phyloP scores from a whole-genome alignment of 768 basidiomycete genomes.

The Paxillus involutus region DNA sequence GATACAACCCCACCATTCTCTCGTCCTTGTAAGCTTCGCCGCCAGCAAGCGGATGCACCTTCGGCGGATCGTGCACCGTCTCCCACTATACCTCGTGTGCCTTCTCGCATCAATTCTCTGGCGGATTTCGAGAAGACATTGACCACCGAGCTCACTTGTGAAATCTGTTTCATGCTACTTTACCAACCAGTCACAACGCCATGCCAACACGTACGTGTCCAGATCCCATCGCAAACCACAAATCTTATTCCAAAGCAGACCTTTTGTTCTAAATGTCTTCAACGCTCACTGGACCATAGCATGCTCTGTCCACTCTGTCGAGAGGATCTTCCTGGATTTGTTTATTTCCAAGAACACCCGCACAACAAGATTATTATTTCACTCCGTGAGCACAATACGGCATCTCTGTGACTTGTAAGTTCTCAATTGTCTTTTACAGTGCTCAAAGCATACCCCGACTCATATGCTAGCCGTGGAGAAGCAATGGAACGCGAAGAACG shows the following conservation, averaged over 20 bases:
- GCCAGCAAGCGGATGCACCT: constrained; percentile 27
- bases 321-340: constrained; percentile 67
- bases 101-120: constrained; percentile 25
- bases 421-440: constrained; percentile 40
- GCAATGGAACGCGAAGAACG: constrained; percentile 75
- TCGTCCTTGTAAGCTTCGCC: constrained; percentile 28
- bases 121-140: constrained; percentile 60
- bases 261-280: constrained; percentile 87
- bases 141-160: constrained; percentile 74
- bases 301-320: constrained; percentile 85
- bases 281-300: constrained; percentile 87
- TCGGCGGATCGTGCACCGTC: constrained; percentile 30
- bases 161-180: constrained; percentile 85
- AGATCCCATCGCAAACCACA: constrained; percentile 2
- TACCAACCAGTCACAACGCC: constrained; percentile 89
- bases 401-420: constrained; percentile 6
- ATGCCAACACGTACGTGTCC: constrained; percentile 82
- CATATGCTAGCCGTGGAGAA: constrained; percentile 62
- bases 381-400: constrained; percentile 49
- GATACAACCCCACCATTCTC: constrained; percentile 7
- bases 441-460: constrained; percentile 63
- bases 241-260: constrained; percentile 50
- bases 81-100: constrained; percentile 2
- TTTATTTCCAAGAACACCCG: constrained; percentile 81
- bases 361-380: constrained; percentile 69